phyloP scores from a whole-genome alignment of 139 green algal species.

The Closterium sp. region DNA sequence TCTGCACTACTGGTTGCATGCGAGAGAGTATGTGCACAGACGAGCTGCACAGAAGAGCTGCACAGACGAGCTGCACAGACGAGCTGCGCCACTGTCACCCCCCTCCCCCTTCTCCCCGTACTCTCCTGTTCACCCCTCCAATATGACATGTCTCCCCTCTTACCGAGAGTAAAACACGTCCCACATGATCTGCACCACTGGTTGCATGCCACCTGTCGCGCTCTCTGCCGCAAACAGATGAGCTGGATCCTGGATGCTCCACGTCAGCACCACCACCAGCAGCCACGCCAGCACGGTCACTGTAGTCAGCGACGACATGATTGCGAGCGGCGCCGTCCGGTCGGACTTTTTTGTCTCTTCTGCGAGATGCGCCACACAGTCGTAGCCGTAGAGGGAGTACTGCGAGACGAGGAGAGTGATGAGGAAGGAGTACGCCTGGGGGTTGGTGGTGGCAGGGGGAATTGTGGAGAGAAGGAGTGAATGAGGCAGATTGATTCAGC shows the following conservation, averaged over 20 bases:
- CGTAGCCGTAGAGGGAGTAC: conserved; percentile 39
- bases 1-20: conserved; percentile 21
- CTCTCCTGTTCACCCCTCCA: no score
- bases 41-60: no score
- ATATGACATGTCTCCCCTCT: background rate
- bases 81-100: no score
- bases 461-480: background rate
- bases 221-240: conserved; percentile 10
- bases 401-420: conserved; percentile 24
- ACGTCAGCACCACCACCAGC: conserved; percentile 21
- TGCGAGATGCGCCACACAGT: conserved; percentile 24
- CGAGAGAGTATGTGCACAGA: no score
- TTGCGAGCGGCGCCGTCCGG: conserved; percentile 7
- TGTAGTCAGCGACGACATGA: background rate
- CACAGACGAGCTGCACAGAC: no score
- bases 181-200: conserved; percentile 25
- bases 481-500: no score
- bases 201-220: conserved; percentile 19
- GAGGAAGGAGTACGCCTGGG: conserved; percentile 12
- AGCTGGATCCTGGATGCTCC: conserved; percentile 15
- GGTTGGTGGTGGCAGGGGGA: background rate
- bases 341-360: conserved; percentile 33
- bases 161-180: conserved; percentile 20
- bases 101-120: no score
- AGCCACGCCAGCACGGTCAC: conserved; percentile 13